Evolutionary conservation across 2,329 filamentous ascomycete species (phyloP), one percentile per base, ranked within the genome.

Genomic region (Sporothrix curviconia): DNA sequence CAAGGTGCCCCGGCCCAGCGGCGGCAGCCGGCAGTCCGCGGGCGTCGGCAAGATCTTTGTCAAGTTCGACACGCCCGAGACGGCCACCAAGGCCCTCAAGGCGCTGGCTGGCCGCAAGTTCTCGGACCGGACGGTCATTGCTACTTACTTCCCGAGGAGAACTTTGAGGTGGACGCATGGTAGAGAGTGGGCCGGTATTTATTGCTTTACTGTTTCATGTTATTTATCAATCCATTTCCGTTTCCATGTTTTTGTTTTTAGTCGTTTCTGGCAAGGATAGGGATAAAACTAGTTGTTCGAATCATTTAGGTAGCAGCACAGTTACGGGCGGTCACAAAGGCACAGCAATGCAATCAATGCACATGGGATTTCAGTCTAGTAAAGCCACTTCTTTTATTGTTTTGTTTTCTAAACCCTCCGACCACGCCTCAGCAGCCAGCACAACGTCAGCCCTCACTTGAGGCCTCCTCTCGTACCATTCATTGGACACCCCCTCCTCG

Each of bases 71-170:
- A 82, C 78, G 3, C 76, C 82, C 2, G 90, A 91, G 52, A 84
- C 86, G 8, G 89, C 92, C 19, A 86, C 88, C 61, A 92, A 89
- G 67, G 95, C 94, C 7, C 78, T 99, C 57, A 85, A 87, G 66
- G 86, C 90, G n/a, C 78, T 99, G 65, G 94, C 95, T 30, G 94
- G 94, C 47, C 83, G 95, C 63, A 96, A 97, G 71, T 99, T 99
- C 70, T 89, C 92, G 0, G 90, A 97, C 74, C 84, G 95, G 65
- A 99, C 94, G 3, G 95, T 99, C 28, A 91, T 99, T 12, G 91
- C 90, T 3, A 97, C 94, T 4, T 96, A 94, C 74, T 99, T 96
- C 89, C 91, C 22, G 95, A 97, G 85, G 92, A 97, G 74, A 96
- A 95, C 69, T 97, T 96, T 66, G 92, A 97, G 67, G 88, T 95